Conservation (phyloP, 192 early-diverging fungal genomes). For the Gonapodya sp. region DNA sequence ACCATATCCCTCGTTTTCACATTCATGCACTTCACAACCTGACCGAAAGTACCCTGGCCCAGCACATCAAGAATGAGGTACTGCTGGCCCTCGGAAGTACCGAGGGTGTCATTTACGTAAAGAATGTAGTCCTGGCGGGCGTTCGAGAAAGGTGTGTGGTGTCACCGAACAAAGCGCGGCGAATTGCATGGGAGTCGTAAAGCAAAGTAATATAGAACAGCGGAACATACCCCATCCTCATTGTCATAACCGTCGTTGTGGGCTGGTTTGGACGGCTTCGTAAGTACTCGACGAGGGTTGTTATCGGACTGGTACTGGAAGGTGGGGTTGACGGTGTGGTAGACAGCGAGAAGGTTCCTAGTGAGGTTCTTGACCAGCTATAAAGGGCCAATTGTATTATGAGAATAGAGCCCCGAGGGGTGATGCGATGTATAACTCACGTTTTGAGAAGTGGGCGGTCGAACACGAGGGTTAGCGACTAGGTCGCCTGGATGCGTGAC, state of each 20-base stretch:
- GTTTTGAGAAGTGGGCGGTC: neutral
- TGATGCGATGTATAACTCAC: too few species aligned
- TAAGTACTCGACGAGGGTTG: conserved; percentile 84
- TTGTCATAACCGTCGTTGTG: conserved; percentile 93
- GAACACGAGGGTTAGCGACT: neutral
- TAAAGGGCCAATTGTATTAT: neutral
- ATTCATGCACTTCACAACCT: conserved; percentile 94
- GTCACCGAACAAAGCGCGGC: neutral
- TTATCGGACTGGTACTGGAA: conserved; percentile 68
- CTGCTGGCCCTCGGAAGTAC: conserved; percentile 73
- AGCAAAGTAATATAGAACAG: neutral
- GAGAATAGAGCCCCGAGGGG: neutral
- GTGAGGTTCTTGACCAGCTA: conserved; percentile 6
- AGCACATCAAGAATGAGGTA: conserved; percentile 88
- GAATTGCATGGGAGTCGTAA: too few species aligned
- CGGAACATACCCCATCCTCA: conserved; percentile 41
- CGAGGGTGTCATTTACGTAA: conserved; percentile 91
- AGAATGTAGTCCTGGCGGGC: conserved; percentile 75
- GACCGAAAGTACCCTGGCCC: conserved; percentile 96
- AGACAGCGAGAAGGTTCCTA: conserved; percentile 56
- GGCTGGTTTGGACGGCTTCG: conserved; percentile 85
- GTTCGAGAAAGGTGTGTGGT: neutral
- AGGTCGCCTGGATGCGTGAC: neutral
- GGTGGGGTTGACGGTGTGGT: conserved; percentile 64
- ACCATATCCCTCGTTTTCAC: conserved; percentile 83